These are phyloP conservation scores for Nannochloropsis gaditana DNA, from an alignment of 108 stramenopile species.

Conservation along the genomic window DNA sequence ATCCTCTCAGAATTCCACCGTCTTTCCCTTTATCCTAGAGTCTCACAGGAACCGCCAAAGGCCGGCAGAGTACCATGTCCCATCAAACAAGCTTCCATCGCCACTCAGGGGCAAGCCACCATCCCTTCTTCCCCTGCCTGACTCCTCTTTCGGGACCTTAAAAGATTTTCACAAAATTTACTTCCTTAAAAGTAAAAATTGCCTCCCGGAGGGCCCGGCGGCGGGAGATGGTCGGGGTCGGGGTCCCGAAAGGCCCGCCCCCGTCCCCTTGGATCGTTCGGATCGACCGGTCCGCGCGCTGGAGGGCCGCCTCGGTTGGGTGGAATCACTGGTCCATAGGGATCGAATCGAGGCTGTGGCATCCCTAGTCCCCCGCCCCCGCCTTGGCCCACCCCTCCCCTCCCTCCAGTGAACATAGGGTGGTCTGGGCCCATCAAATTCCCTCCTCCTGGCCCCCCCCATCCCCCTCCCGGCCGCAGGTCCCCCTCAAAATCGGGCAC, in stretches of 20 bases:
- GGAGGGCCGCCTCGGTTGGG: not conserved
- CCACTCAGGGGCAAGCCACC: too few relatives aligned
- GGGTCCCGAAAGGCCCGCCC: not conserved
- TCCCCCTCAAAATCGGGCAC: not conserved
- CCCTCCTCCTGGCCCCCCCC: constrained; percentile 4
- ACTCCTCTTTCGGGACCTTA: too few relatives aligned
- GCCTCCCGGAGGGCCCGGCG: not conserved
- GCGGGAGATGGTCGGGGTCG: not conserved
- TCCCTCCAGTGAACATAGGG: not conserved
- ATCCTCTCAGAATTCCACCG: too few relatives aligned
- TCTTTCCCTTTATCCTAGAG: too few relatives aligned
- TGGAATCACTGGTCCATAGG: not conserved
- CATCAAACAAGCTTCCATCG: too few relatives aligned
- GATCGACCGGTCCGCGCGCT: not conserved
- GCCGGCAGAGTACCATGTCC: too few relatives aligned
- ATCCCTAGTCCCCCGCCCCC: not conserved
- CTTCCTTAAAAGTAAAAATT: not conserved
- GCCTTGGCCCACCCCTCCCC: not conserved
- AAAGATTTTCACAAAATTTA: too few relatives aligned
- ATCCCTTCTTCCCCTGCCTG: too few relatives aligned
- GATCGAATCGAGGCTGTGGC: not conserved
- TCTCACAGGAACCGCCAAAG: too few relatives aligned
- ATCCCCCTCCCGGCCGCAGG: not conserved
- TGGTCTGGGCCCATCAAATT: not conserved
- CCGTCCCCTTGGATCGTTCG: not conserved